These are phyloP conservation scores for Yamadazyma atlantica DNA, from an alignment of 1,139 yeast genomes.

Conservation along the genomic window DNA sequence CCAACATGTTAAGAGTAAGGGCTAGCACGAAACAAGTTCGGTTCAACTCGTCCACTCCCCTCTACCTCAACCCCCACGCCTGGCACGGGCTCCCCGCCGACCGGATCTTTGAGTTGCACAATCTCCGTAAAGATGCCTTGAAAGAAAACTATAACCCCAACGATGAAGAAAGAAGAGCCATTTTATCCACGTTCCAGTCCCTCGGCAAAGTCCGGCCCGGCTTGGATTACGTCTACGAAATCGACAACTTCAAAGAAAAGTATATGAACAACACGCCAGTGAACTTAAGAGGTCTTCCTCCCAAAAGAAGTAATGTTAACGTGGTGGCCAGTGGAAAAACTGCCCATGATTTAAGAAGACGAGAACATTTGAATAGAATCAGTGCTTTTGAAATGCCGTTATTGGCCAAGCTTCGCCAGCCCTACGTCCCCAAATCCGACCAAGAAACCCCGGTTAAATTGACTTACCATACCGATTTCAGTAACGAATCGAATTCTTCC, in stretches of 20 bases:
- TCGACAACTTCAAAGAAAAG: constrained; percentile 47
- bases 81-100: constrained; percentile 72
- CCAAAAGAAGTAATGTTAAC: constrained; percentile 38
- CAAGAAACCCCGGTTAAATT: constrained; percentile 59
- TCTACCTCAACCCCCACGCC: constrained; percentile 56
- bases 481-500: constrained; percentile 66
- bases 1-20: background rate
- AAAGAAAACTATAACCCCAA: constrained; percentile 60
- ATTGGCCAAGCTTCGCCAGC: constrained; percentile 70
- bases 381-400: constrained; percentile 93
- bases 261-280: constrained; percentile 46
- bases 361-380: constrained; percentile 61
- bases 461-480: constrained; percentile 70
- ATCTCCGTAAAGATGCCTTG: constrained; percentile 53
- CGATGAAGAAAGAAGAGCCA: constrained; percentile 47
- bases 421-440: constrained; percentile 47
- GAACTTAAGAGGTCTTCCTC: constrained; percentile 39
- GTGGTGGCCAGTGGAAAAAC: constrained; percentile 39
- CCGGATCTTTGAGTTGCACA: constrained; percentile 58
- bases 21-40: constrained; percentile 10
- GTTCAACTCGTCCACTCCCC: constrained; percentile 16
- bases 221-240: constrained; percentile 43
- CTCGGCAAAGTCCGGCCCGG: constrained; percentile 34
- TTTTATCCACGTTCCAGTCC: constrained; percentile 41
- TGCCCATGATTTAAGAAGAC: constrained; percentile 38